These are phyloP conservation scores for Akebia trifoliata DNA, from an alignment of 164 flowering plant genomes.

Conservation along the genomic window DNA sequence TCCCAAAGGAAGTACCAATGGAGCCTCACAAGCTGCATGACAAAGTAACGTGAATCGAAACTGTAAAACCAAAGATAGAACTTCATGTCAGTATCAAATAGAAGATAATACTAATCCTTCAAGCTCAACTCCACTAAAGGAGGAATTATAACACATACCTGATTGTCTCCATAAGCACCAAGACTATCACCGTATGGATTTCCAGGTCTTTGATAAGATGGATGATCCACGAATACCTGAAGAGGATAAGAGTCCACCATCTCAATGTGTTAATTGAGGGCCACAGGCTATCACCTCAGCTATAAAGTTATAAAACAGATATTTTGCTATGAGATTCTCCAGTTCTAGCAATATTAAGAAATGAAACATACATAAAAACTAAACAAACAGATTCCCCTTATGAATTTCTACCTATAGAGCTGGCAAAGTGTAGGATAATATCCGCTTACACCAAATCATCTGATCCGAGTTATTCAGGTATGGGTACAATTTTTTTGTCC, in stretches of 20 bases:
- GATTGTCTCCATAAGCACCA: constrained; percentile 96
- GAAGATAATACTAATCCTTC: neutral
- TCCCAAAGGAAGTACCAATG: constrained; percentile 86
- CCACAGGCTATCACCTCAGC: no score
- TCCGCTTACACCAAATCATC: no score
- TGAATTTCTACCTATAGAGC: no score
- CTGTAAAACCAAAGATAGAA: constrained; percentile 40
- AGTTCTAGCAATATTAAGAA: no score
- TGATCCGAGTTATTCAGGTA: no score
- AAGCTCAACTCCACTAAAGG: constrained; percentile 6
- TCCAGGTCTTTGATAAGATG: constrained; percentile 86
- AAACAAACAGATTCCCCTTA: no score
- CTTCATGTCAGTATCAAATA: constrained; percentile 2
- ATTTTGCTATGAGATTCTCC: no score
- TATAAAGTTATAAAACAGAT: neutral
- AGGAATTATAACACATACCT: constrained; percentile 41
- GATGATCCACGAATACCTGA: constrained; percentile 92
- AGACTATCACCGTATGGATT: constrained; percentile 80
- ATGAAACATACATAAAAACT: no score
- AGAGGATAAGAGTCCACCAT: constrained; percentile 6
- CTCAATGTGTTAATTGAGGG: neutral
- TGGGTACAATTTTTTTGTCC: no score
- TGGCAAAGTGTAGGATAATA: no score
- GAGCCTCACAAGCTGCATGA: constrained; percentile 98
- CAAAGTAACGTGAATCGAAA: constrained; percentile 88